Base-by-base conservation (phyloP, 2,329 filamentous ascomycete genomes). In the Colletotrichum echinochloae region DNA sequence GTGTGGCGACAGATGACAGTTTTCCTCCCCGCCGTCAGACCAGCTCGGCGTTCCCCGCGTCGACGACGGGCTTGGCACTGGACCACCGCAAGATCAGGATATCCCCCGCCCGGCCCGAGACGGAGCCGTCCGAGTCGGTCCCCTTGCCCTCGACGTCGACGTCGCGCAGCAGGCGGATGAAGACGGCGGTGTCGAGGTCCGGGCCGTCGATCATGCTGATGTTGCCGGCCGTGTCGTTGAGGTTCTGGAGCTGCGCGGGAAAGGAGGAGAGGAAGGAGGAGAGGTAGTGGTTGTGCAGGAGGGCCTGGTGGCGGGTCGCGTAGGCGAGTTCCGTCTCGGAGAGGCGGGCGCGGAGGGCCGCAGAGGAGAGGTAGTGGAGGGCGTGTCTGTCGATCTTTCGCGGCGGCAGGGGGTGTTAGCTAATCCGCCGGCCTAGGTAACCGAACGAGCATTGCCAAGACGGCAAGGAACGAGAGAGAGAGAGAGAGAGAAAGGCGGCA, bases 181-280 rank as follows among this genome's bases (percentile, higher is more conserved):
- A 98, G 2, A 98, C 95, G 9, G 94, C 94, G 2, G 88, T 86
- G 71, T 96, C 92, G 57, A 90, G 82, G 78, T 98, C 96, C 0
- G 96, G 96, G 2, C 88, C 86, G 77, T 97, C 94, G 37, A 98
- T 89, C 96, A 99, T 99, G 82, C 89, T 94, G 66, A 95, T 91
- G 12, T 95, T 95, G 37, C 94, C 95, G 0, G 92, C 91, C 18
- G 92, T 93, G 82, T 99, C 96, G 81, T 98, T 97, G 64, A 99
- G 84, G 74, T 94, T 91, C 79, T 95, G 92, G 75, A 99, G 81
- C 55, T 89, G 86, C 18, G 88, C 83, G 0, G 96, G 96, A 76
- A 99, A 98, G 16, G 92, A 90, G 0, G 87, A 87, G 20, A 99
- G 86, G 77, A 99, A 99, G 1, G 93, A 95, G 1, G 91, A 88